A percentile compares a stretch with the other conserved stretches of the same genome.
Conservation (phyloP, 2,329 filamentous ascomycete species). For the Epichloe gansuensis region DNA sequence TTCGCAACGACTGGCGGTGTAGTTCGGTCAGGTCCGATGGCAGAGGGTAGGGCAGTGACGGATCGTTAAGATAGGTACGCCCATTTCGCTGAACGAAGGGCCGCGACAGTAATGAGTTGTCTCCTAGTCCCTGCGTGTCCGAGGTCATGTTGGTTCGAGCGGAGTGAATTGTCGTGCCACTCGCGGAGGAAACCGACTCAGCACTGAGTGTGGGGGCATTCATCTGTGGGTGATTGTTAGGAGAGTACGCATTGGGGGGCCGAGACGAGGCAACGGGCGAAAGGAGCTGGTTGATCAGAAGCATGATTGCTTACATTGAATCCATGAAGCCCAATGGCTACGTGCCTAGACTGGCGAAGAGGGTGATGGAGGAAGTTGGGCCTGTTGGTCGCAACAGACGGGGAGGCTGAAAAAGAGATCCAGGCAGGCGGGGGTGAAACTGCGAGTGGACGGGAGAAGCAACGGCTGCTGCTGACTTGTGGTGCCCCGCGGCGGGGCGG, state of each 20-base stretch:
- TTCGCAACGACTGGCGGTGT: constrained; percentile 76
- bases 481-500: constrained; percentile 16
- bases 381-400: not conserved
- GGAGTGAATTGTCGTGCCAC: constrained; percentile 30
- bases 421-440: not conserved
- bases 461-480: constrained; percentile 6
- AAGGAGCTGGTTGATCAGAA: not conserved
- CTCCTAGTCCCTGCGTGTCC: constrained; percentile 33
- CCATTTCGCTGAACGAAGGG: constrained; percentile 65
- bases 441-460: not conserved
- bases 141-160: constrained; percentile 36
- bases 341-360: constrained; percentile 1
- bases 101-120: constrained; percentile 26
- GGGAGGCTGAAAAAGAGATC: not conserved
- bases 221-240: constrained; percentile 19
- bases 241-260: not conserved
- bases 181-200: constrained; percentile 35
- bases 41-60: constrained; percentile 63
- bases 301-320: constrained; percentile 5
- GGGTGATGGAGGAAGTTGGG: constrained; percentile 1
- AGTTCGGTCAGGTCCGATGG: constrained; percentile 80
- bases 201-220: constrained; percentile 26
- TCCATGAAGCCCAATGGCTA: constrained; percentile 6
- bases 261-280: not conserved
- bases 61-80: constrained; percentile 70